A percentile compares a stretch with the other conserved stretches of the same genome.
phyloP scores from a whole-genome alignment of 371 early-diverging fungal species.

The Mucor mucedo region DNA sequence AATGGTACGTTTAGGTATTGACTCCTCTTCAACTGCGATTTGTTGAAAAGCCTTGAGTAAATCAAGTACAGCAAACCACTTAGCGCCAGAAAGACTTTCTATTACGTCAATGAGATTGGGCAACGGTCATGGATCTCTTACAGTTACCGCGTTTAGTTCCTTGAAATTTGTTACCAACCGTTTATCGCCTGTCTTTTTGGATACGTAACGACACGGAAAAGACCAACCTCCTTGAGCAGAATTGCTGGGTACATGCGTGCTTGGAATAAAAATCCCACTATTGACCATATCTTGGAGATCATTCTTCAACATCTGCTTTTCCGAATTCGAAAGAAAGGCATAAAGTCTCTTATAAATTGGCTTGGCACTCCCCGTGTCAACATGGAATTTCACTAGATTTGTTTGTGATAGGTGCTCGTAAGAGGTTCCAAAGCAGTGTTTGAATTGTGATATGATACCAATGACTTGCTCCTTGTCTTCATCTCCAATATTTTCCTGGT shows the following conservation, averaged over 20 bases:
- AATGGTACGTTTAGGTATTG: not conserved
- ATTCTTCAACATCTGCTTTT: not conserved
- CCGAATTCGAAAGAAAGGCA: not conserved
- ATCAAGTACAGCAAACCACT: not conserved
- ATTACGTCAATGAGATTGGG: constrained; percentile 1
- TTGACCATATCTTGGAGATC: constrained; percentile 1
- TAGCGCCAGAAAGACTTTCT: not conserved
- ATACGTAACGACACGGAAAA: constrained; percentile 11
- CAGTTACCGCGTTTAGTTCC: constrained; percentile 14
- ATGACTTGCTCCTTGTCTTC: too few relatives aligned
- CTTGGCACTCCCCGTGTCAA: not conserved
- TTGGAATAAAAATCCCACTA: not conserved
- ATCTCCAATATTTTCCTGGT: too few relatives aligned
- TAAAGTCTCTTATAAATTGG: constrained; percentile 7
- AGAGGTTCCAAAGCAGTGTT: not conserved
- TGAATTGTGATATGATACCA: too few relatives aligned
- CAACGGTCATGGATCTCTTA: constrained; percentile 11
- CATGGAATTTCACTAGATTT: not conserved
- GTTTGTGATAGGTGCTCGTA: not conserved
- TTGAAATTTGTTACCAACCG: constrained; percentile 7
- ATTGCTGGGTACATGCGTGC: constrained; percentile 1
- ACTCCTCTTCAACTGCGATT: not conserved
- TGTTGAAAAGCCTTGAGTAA: constrained; percentile 7
- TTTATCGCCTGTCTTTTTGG: constrained; percentile 11
- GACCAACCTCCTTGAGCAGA: constrained; percentile 5